Percentiles rank a stretch among this genome's conserved stretches.
Evolutionary conservation across 1,284 basidiomycete species (phyloP).

Genomic region (Inonotus obliquus): DNA sequence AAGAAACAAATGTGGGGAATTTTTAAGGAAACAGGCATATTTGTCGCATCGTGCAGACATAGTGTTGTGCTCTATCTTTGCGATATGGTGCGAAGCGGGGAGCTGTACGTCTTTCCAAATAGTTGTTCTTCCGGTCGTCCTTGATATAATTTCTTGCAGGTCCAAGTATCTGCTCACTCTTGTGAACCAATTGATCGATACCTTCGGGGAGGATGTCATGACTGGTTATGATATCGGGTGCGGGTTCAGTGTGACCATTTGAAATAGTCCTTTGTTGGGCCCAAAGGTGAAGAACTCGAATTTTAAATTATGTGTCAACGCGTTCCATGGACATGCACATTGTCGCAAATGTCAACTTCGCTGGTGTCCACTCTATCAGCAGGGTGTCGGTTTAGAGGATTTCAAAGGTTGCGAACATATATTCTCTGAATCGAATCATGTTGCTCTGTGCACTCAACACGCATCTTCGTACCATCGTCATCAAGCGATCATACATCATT

Average conservation of each 20-base stretch:
- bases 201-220: slow-evolving; percentile 10
- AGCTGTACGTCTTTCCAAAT: slow-evolving; percentile 22
- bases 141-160: background rate
- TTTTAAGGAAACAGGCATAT: slow-evolving; percentile 24
- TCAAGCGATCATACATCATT: slow-evolving; percentile 25
- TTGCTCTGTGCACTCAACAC: slow-evolving; percentile 27
- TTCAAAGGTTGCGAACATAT: slow-evolving; percentile 29
- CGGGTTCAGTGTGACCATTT: slow-evolving; percentile 17
- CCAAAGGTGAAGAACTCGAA: background rate
- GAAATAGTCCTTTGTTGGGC: slow-evolving; percentile 16
- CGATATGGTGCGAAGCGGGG: slow-evolving; percentile 24
- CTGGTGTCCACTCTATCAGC: slow-evolving; percentile 26
- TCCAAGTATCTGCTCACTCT: slow-evolving; percentile 22
- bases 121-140: background rate
- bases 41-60: slow-evolving; percentile 22
- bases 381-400: slow-evolving; percentile 29
- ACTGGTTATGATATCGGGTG: slow-evolving; percentile 24
- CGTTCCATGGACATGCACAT: slow-evolving; percentile 33
- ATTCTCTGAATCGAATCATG: slow-evolving; percentile 28
- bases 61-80: slow-evolving; percentile 18
- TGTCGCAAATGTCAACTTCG: slow-evolving; percentile 27
- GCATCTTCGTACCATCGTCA: slow-evolving; percentile 26
- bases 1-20: slow-evolving; percentile 15
- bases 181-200: slow-evolving; percentile 12
- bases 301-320: slow-evolving; percentile 22